A percentile compares a stretch with the other conserved stretches of the same genome.
These are phyloP conservation scores for Helminthosporium solani DNA, from an alignment of 2,329 filamentous ascomycete species.

Conservation along the genomic window DNA sequence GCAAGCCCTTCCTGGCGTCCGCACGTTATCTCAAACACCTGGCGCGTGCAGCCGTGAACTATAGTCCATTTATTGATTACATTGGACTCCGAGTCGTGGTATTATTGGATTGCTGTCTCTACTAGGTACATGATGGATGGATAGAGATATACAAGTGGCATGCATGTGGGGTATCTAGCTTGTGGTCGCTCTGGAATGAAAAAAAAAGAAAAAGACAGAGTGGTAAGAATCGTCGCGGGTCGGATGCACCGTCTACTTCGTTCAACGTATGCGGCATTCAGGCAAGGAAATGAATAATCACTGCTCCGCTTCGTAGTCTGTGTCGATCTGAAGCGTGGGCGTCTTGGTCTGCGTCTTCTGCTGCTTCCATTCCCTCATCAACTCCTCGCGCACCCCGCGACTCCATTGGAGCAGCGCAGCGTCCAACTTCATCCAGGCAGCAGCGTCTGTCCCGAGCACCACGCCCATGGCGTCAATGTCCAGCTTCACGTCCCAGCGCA, in stretches of 20 bases:
- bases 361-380: constrained; percentile 68
- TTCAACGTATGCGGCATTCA: constrained; percentile 10
- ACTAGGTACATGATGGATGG: too few species aligned
- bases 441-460: constrained; percentile 69
- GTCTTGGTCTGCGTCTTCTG: constrained; percentile 40
- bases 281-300: background rate
- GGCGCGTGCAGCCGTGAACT: background rate
- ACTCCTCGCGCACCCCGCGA: constrained; percentile 76
- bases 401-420: constrained; percentile 82
- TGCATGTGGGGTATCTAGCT: background rate
- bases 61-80: background rate
- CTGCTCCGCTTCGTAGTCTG: constrained; percentile 33
- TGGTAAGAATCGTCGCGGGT: constrained; percentile 14
- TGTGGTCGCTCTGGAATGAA: constrained; percentile 1
- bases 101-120: too few species aligned
- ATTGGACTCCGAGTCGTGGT: too few species aligned
- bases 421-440: constrained; percentile 81
- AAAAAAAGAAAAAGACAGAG: background rate
- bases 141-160: background rate
- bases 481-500: constrained; percentile 86
- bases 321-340: constrained; percentile 43
- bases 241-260: constrained; percentile 26
- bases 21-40: constrained; percentile 4
- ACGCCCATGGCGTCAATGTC: constrained; percentile 83
- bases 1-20: constrained; percentile 8